Evolutionary conservation across 176 grass and related monocot genomes (phyloP), one percentile per base, ranked within the genome.

Genomic region (Carex scoparia): DNA sequence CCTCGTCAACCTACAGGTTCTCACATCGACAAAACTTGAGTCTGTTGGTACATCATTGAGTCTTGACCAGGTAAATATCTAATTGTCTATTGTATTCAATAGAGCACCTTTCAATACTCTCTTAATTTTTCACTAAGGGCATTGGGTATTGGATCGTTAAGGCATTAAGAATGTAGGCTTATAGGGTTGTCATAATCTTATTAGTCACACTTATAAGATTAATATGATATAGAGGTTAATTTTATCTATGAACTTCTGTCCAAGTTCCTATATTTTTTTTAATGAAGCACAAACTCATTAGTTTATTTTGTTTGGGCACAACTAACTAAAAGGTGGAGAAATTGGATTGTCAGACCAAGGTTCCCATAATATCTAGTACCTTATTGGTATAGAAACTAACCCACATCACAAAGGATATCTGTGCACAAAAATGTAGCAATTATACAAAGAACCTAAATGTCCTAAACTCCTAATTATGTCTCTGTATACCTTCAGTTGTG

Each of bases 1-100:
- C 51, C 84, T 86, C 16, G 66, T 64, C 44, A 86, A 64, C 61
- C 61, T 86, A 23, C 31, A 33, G 60, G 59, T 61, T 12, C 64
- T 67, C 64, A 32, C 33, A 13, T 67, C 64, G 11, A 35, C 64
- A 31, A 67, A 67, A 67, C 30, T 67, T 33, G 64, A 13, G 28
- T 30, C 35, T 67, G 64, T 67, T 67, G 64, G 28, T 27, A 65
- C 23, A 65, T 31, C 9, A 65, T 31, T 65, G 63, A 13, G 10
- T 65, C 19, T 31, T 33, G 28, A 65, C 3, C 28, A 10, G 63
- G 63, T 65, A 65, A 10, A 65, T 30, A 10, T 65, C 1, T 65
- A 65, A 3, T 1, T 16, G 56, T 18, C 5, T 23, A 23, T 59
- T 59, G 4, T 4, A 13, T 65, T 65, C 27, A 9, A 33, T 65